phyloP scores from a whole-genome alignment of 1,284 basidiomycete genomes.

The Irpex sp. region DNA sequence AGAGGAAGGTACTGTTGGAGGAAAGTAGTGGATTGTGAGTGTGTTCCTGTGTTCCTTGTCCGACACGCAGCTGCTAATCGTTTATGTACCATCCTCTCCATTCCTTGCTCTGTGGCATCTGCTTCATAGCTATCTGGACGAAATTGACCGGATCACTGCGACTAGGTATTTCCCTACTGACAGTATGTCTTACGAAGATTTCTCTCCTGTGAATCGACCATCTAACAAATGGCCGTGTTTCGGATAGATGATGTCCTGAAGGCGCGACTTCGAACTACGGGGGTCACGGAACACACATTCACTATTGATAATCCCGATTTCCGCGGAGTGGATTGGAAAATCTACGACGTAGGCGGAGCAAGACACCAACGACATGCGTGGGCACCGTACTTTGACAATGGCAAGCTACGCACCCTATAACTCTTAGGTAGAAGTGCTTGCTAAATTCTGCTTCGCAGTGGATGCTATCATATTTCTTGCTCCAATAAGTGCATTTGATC shows the following conservation, averaged over 20 bases:
- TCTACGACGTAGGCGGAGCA: conserved; percentile 80
- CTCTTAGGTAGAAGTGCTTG: conserved; percentile 1
- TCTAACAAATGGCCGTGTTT: conserved; percentile 1
- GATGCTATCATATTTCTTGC: conserved; percentile 83
- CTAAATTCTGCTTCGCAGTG: conserved; percentile 36
- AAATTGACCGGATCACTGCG: conserved; percentile 73
- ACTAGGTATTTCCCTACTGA: conserved; percentile 78
- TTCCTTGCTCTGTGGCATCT: not conserved
- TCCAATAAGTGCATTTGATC: conserved; percentile 81
- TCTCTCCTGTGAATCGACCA: not conserved
- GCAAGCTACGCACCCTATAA: conserved; percentile 33
- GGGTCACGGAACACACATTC: conserved; percentile 75
- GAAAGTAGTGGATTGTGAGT: conserved; percentile 81
- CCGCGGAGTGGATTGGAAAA: conserved; percentile 65
- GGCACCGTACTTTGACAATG: conserved; percentile 81
- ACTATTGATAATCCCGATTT: conserved; percentile 51
- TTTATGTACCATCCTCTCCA: not conserved
- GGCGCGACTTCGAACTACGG: conserved; percentile 73
- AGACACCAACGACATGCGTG: conserved; percentile 75
- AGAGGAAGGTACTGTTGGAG: conserved; percentile 65
- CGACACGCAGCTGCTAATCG: conserved; percentile 13
- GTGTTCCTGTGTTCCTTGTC: conserved; percentile 12
- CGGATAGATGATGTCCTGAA: conserved; percentile 66
- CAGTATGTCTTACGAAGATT: conserved; percentile 39
- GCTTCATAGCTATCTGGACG: conserved; percentile 63